Percentiles rank a stretch among this genome's conserved stretches.
Evolutionary conservation across 495 filamentous ascomycete species (phyloP).

Genomic region (Penicillium lagena): DNA sequence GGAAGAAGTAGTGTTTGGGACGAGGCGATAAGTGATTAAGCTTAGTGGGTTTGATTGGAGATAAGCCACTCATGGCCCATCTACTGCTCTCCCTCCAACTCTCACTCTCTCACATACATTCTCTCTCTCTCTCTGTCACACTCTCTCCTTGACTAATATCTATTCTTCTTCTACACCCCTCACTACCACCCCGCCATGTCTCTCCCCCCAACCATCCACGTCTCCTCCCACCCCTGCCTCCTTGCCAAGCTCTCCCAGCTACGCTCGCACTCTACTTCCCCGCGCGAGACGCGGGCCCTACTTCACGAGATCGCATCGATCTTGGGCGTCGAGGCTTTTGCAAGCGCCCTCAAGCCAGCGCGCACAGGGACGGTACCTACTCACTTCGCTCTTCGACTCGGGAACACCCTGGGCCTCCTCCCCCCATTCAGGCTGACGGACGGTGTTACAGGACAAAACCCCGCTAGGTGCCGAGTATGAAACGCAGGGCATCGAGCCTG

Average conservation of each 20-base stretch:
- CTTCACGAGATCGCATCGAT: conserved; percentile 83
- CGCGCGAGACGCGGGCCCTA: conserved; percentile 71
- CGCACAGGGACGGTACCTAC: conserved; percentile 31
- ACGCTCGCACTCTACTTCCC: conserved; percentile 60
- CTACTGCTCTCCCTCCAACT: no score
- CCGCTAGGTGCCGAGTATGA: conserved; percentile 68
- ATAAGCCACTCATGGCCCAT: no score
- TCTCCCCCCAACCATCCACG: conserved; percentile 50
- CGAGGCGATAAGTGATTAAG: neutral
- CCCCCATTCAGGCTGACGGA: no score
- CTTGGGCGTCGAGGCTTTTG: conserved; percentile 75
- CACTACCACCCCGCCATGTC: conserved; percentile 15
- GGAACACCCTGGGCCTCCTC: no score
- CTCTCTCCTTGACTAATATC: neutral
- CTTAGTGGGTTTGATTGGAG: no score
- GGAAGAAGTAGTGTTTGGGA: neutral
- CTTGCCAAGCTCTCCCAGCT: conserved; percentile 85
- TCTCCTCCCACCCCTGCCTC: conserved; percentile 83
- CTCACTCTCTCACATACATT: no score
- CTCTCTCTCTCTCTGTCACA: conserved; percentile 1
- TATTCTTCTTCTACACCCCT: conserved; percentile 1
- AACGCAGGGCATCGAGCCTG: conserved; percentile 52
- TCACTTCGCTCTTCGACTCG: no score
- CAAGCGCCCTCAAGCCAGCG: conserved; percentile 46
- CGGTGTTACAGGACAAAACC: conserved; percentile 52